A percentile compares a stretch with the other conserved stretches of the same genome.
Conservation (phyloP, 2,329 filamentous ascomycete genomes). For the Venturia effusa region DNA sequence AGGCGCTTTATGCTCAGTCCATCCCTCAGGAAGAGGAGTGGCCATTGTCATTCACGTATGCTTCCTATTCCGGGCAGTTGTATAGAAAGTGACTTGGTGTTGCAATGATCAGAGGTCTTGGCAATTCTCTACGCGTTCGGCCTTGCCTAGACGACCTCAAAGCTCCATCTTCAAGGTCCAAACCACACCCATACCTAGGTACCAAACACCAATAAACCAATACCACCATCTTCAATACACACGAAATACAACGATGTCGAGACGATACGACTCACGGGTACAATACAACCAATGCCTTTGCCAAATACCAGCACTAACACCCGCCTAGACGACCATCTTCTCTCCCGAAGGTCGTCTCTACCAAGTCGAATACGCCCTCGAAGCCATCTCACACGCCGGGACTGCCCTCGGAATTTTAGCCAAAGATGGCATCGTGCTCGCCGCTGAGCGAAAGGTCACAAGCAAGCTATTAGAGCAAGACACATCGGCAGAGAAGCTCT, state of each 20-base stretch:
- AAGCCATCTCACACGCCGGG: conserved; percentile 96
- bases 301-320: conserved; percentile 15
- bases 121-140: neutral
- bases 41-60: neutral
- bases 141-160: neutral
- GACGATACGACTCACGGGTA: conserved; percentile 95
- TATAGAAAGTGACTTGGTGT: neutral
- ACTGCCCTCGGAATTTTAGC: conserved; percentile 94
- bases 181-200: neutral
- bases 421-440: conserved; percentile 95
- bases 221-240: neutral
- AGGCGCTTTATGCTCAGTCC: conserved; percentile 89
- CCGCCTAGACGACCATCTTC: conserved; percentile 88
- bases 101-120: neutral
- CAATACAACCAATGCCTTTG: conserved; percentile 25
- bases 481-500: conserved; percentile 98
- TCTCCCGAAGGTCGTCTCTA: conserved; percentile 97
- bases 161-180: neutral
- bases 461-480: conserved; percentile 99
- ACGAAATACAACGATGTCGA: conserved; percentile 56
- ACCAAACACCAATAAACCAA: neutral
- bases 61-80: neutral
- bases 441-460: conserved; percentile 96
- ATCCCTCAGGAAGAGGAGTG: conserved; percentile 59
- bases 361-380: conserved; percentile 97